Base-by-base conservation (phyloP, 352 stramenopile species). In the Pythium guiyangense region DNA sequence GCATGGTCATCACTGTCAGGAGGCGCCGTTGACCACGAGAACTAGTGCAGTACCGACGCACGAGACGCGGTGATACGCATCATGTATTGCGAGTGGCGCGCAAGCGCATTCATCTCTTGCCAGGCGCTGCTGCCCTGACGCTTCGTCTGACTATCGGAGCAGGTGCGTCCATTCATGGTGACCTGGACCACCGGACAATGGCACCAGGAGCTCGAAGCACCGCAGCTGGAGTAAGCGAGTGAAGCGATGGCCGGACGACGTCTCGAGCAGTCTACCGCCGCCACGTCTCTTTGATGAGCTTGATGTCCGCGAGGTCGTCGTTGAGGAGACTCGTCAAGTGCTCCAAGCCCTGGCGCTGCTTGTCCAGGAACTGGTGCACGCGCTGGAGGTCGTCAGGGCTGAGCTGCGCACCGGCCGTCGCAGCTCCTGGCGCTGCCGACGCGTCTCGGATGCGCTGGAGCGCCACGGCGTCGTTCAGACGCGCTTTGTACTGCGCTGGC, bases 271-370 rank as follows among this genome's bases (percentile, higher is more conserved):
- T 62, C 66, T 89, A 92, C 69, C 85, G 66, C 49, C 78, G 76
- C 85, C 77, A 92, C 1, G 79, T 90, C 60, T 93, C 84, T 61
- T 92, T 87, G 63, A 95, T 93, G 54, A 95, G 77, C 62, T 95
- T 77, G 48, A 95, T 90, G 60, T 93, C 85, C 29, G 75, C 83
- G 15, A 95, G 69, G 61, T 93, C 85, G 44, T 95, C 83, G 67
- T 92, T 90, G 35, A 95, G 62, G 34, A 93, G 79, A 52, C 64
- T 87, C 20, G 85, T 91, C 57, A 95, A 43, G 63, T 92, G 83
- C 59, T 95, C 85, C 4, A 95, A 62, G 0, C 85, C 83, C 60
- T 95, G 83, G 50, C 85, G 79, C 56, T 95, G 85, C 63, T 92
- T 88, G 64, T 95, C 79, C 49, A 95, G 60, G 59, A 95, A 84